Evolutionary conservation across 2,329 filamentous ascomycete species (phyloP).

Genomic region (Claviceps quebecensis): DNA sequence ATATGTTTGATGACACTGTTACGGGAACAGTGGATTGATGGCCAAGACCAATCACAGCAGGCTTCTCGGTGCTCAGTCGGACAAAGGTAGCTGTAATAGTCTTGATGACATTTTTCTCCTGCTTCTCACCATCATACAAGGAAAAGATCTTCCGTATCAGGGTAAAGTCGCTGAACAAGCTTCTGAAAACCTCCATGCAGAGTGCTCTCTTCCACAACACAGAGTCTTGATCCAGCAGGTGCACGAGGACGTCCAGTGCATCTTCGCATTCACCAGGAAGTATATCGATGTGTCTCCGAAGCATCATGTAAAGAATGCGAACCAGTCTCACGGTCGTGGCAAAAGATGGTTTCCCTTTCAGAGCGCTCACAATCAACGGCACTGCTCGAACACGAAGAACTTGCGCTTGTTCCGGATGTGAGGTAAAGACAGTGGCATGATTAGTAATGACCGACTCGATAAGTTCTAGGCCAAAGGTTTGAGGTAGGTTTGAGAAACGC

Average conservation of each 20-base stretch:
- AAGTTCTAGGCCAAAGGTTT: slow-evolving; percentile 77
- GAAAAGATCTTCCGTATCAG: slow-evolving; percentile 69
- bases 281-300: slow-evolving; percentile 63
- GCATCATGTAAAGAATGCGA: slow-evolving; percentile 67
- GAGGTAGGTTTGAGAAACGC: slow-evolving; percentile 60
- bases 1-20: slow-evolving; percentile 36
- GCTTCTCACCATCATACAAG: slow-evolving; percentile 61
- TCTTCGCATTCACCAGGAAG: slow-evolving; percentile 71
- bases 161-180: slow-evolving; percentile 68
- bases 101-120: slow-evolving; percentile 62
- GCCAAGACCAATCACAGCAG: slow-evolving; percentile 72
- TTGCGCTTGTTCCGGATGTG: slow-evolving; percentile 67
- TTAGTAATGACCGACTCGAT: slow-evolving; percentile 84
- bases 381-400: slow-evolving; percentile 66
- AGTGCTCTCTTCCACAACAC: slow-evolving; percentile 74
- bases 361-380: slow-evolving; percentile 64
- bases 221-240: slow-evolving; percentile 77
- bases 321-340: slow-evolving; percentile 69
- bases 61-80: slow-evolving; percentile 83
- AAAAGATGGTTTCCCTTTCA: slow-evolving; percentile 69
- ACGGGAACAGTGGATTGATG: slow-evolving; percentile 76
- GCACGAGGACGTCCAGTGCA: slow-evolving; percentile 66
- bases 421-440: slow-evolving; percentile 65
- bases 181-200: slow-evolving; percentile 82
- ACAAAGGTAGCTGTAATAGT: slow-evolving; percentile 80